Base-by-base conservation (phyloP, 2,329 filamentous ascomycete genomes). In the Trichoderma breve region DNA sequence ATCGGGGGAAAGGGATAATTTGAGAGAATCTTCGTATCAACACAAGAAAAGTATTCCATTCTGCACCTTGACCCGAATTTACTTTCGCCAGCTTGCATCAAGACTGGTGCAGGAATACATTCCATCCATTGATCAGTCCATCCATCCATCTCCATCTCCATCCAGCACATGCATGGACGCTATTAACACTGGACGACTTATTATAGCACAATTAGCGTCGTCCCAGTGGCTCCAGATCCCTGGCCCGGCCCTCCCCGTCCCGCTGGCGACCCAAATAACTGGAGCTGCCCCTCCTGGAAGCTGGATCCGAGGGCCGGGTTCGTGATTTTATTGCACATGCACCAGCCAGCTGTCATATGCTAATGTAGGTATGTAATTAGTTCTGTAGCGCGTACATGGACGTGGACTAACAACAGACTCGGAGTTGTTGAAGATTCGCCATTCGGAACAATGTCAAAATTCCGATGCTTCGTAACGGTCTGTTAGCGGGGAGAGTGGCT, bases 181-280 rank as follows among this genome's bases (percentile, higher is more conserved):
- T n/a, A n/a, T n/a, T n/a, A n/a, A n/a, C n/a, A n/a, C n/a, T 24
- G 47, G 47, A 21, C 21, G 47, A 58, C 57, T 60, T 32, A 32
- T 34, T 32, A 21, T 34, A 30, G 28, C 57, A 21, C 32, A 21
- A 53, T 53, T 43, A 61, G 39, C 55, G 36, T 43, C 43, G 14
- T 55, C 43, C n/a, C 32, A 34, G 55, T 30, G 57, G 28, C n/a
- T 28, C 57, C 18, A 14, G n/a, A 55, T 53, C 21, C 58, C 60
- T 62, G 60, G 68, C 60, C 43, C 68, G 68, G 67, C 43, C 60
- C 68, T 63, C 34, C 36, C 66, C 53, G 66, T 57, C 28, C 65
- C 28, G 55, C 66, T 61, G 28, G 51, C 64, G 64, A 39, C 28
- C 21, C 65, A 39, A 28, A 28, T 21, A 65, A 24, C 18, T 65